A percentile compares a stretch with the other conserved stretches of the same genome.
Evolutionary conservation across 2,329 filamentous ascomycete genomes (phyloP).

Genomic region (Aspergillus piperis): DNA sequence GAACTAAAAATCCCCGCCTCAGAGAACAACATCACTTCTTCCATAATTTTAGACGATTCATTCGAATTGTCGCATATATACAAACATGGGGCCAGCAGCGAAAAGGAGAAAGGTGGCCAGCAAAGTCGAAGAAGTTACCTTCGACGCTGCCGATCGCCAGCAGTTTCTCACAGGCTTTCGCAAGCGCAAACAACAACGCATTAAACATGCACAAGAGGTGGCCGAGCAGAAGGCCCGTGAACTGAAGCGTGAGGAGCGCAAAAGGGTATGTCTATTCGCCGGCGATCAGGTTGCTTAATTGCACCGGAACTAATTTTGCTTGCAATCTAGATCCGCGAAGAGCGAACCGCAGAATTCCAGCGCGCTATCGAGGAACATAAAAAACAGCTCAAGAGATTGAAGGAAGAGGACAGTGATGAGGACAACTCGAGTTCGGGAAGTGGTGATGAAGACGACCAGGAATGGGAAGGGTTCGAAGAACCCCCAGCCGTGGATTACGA

Average conservation of each 20-base stretch:
- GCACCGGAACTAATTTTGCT: background rate
- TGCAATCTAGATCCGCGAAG: constrained; percentile 70
- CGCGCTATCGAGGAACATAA: constrained; percentile 78
- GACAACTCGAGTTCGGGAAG: constrained; percentile 29
- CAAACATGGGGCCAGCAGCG: constrained; percentile 56
- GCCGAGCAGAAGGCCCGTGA: constrained; percentile 74
- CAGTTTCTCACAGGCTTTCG: constrained; percentile 96
- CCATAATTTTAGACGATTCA: background rate
- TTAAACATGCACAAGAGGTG: constrained; percentile 80
- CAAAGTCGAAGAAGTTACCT: constrained; percentile 76
- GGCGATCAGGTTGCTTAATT: background rate
- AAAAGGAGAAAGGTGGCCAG: constrained; percentile 67
- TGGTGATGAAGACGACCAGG: constrained; percentile 47
- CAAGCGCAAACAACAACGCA: constrained; percentile 86
- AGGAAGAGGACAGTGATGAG: constrained; percentile 39
- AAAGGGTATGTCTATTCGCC: constrained; percentile 61
- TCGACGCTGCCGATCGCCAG: constrained; percentile 75
- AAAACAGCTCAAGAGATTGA: constrained; percentile 64
- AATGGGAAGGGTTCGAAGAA: constrained; percentile 66
- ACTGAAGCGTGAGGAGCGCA: constrained; percentile 72
- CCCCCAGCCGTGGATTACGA: constrained; percentile 69
- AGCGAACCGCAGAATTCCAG: constrained; percentile 78
- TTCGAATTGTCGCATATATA: background rate
- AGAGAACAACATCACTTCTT: background rate
- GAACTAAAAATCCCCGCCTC: background rate